phyloP scores from a whole-genome alignment of 345 rosid species.

The Ailanthus altissimus region DNA sequence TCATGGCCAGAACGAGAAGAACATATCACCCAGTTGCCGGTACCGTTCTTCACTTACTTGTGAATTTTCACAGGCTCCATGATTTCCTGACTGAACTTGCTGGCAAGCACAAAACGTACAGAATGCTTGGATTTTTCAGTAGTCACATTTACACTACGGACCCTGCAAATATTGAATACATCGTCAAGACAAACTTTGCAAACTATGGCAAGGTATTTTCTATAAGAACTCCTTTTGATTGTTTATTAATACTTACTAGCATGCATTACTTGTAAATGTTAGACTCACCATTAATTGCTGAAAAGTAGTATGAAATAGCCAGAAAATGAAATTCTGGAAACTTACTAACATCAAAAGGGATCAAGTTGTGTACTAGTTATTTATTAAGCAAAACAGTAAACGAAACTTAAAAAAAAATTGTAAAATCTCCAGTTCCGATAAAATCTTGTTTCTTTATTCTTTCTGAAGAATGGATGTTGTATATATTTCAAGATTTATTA shows the following conservation, averaged over 20 bases:
- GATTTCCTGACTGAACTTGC: conserved; percentile 16
- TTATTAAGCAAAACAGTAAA: no score
- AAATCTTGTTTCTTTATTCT: no score
- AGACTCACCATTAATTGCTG: no score
- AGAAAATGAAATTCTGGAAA: no score
- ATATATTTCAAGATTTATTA: no score
- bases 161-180: conserved; percentile 32
- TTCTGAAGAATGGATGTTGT: no score
- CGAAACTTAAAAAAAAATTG: no score
- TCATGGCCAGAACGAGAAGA: not conserved
- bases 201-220: conserved; percentile 32
- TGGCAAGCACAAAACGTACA: conserved; percentile 1
- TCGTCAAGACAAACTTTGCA: conserved; percentile 35
- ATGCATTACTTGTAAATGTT: no score
- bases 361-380: no score
- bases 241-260: not conserved
- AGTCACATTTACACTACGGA: conserved; percentile 22
- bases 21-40: conserved; percentile 11
- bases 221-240: not conserved
- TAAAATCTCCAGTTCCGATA: no score
- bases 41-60: not conserved
- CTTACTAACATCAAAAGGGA: no score
- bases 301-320: no score
- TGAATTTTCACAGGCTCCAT: conserved; percentile 10
- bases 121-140: not conserved